These are phyloP conservation scores for Ogataea ramenticola DNA, from an alignment of 805 yeast species.

Conservation along the genomic window DNA sequence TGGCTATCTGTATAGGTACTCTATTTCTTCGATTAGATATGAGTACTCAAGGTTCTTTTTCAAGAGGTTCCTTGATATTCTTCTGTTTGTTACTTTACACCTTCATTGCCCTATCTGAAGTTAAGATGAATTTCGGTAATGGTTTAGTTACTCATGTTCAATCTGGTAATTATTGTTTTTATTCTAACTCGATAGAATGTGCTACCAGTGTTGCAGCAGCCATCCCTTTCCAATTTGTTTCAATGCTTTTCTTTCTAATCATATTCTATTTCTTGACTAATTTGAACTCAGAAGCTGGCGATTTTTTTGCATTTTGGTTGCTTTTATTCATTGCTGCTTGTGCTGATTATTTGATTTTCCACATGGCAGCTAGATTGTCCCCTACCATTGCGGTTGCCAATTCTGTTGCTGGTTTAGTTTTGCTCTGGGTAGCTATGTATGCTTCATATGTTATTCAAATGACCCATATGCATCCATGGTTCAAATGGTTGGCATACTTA, in stretches of 20 bases:
- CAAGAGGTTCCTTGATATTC: constrained; percentile 58
- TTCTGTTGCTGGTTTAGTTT: constrained; percentile 44
- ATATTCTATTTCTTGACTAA: constrained; percentile 45
- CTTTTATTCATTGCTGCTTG: constrained; percentile 36
- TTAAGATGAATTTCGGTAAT: constrained; percentile 37
- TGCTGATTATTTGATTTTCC: constrained; percentile 41
- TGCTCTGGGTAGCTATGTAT: constrained; percentile 44
- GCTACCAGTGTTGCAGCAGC: constrained; percentile 53
- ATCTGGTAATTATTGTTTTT: constrained; percentile 54
- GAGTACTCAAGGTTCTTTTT: constrained; percentile 48
- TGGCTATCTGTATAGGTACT: constrained; percentile 59
- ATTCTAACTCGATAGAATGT: constrained; percentile 70
- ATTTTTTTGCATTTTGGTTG: constrained; percentile 44
- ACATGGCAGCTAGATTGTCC: constrained; percentile 40
- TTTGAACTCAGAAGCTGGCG: constrained; percentile 41
- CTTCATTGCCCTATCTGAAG: constrained; percentile 42
- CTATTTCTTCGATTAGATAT: constrained; percentile 47
- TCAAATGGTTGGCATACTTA: constrained; percentile 54
- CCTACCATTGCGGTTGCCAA: constrained; percentile 42
- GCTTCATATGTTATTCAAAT: constrained; percentile 53
- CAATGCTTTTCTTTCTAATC: constrained; percentile 37
- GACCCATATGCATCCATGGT: constrained; percentile 61
- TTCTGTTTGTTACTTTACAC: constrained; percentile 49
- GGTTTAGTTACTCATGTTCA: constrained; percentile 65
- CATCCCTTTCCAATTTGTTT: constrained; percentile 51